Evolutionary conservation across 768 basidiomycete species (phyloP).

Genomic region (Strobilomyces confusus): DNA sequence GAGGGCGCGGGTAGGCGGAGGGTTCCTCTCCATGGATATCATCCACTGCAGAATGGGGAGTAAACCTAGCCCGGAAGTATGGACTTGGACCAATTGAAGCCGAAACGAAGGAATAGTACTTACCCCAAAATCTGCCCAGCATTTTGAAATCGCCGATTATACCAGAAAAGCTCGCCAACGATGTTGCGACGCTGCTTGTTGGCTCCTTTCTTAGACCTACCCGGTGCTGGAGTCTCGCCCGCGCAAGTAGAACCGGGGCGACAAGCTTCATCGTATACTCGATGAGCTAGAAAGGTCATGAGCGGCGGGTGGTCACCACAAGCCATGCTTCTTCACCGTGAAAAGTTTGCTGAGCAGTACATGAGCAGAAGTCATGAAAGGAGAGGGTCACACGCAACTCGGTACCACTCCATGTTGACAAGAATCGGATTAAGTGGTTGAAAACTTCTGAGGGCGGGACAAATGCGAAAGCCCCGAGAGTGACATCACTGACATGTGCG

Average conservation of each 20-base stretch:
- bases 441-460: constrained; percentile 60
- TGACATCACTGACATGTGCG: constrained; percentile 53
- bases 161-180: constrained; percentile 50
- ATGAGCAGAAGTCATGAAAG: constrained; percentile 9
- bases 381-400: constrained; percentile 54
- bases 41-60: constrained; percentile 80
- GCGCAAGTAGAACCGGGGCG: constrained; percentile 58
- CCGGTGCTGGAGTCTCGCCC: constrained; percentile 66
- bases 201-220: constrained; percentile 55
- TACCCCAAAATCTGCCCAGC: constrained; percentile 79
- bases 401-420: constrained; percentile 83
- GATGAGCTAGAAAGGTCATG: constrained; percentile 47
- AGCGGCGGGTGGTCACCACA: not conserved
- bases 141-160: constrained; percentile 65
- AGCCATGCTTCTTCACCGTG: constrained; percentile 41
- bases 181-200: constrained; percentile 49
- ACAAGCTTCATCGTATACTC: constrained; percentile 72
- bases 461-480: constrained; percentile 59
- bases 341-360: constrained; percentile 59
- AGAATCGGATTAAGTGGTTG: constrained; percentile 69
- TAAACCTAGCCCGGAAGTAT: constrained; percentile 46
- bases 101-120: constrained; percentile 19
- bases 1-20: constrained; percentile 64
- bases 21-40: constrained; percentile 65
- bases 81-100: not conserved